phyloP scores from a whole-genome alignment of 495 filamentous ascomycete genomes.

The Penicillium lividum region DNA sequence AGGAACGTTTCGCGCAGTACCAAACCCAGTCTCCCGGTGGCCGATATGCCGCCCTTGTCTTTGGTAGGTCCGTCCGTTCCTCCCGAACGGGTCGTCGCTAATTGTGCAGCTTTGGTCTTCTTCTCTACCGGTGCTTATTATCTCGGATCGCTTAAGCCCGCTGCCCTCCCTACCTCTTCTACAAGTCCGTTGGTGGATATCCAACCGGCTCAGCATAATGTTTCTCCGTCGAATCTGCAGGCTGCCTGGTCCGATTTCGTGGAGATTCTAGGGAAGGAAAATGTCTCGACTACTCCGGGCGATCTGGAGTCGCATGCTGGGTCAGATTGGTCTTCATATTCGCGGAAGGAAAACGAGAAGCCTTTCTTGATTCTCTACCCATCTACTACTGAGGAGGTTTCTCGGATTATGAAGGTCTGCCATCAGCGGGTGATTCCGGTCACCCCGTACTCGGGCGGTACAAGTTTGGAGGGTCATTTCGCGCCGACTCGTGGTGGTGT shows the following conservation, averaged over 20 bases:
- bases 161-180: conserved; percentile 63
- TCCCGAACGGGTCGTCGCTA: conserved; percentile 5
- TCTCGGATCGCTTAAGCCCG: conserved; percentile 63
- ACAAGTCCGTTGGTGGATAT: conserved; percentile 68
- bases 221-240: conserved; percentile 73
- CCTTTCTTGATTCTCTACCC: conserved; percentile 55
- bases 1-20: conserved; percentile 61
- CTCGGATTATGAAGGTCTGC: conserved; percentile 63
- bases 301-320: conserved; percentile 74
- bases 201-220: conserved; percentile 66
- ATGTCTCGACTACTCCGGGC: conserved; percentile 72
- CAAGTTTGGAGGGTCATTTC: conserved; percentile 65
- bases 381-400: conserved; percentile 55
- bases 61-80: conserved; percentile 48
- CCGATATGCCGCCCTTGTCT: conserved; percentile 61
- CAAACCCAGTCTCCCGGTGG: conserved; percentile 53
- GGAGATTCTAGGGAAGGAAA: conserved; percentile 76
- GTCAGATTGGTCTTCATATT: conserved; percentile 88
- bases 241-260: conserved; percentile 93
- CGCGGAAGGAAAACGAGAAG: conserved; percentile 46
- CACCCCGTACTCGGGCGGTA: conserved; percentile 64
- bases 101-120: conserved; percentile 52
- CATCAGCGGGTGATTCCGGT: conserved; percentile 61
- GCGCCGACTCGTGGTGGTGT: conserved; percentile 62
- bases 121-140: conserved; percentile 68